Evolutionary conservation across 78 protist genomes (phyloP).

Genomic region (Trichosphaerium sp.): DNA sequence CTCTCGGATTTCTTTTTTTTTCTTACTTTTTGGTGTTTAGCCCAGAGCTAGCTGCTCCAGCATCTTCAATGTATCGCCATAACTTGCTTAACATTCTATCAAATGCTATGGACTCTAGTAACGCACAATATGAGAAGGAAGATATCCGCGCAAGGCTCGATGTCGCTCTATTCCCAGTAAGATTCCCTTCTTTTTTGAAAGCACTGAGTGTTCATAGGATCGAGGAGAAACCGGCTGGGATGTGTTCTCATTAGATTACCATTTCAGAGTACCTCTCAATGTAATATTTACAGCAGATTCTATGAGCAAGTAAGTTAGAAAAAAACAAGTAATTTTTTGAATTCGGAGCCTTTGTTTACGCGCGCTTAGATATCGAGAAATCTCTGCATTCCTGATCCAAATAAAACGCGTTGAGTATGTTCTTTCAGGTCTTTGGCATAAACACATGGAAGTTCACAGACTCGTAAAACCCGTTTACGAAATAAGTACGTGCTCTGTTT

Average conservation of each 20-base stretch:
- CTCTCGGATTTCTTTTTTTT: neutral
- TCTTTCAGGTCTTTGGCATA: conserved; percentile 19
- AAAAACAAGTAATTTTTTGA: too few relatives aligned
- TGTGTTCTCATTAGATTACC: conserved; percentile 55
- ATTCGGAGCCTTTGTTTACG: neutral
- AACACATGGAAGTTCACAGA: neutral
- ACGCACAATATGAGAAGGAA: conserved; percentile 14
- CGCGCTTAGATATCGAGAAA: conserved; percentile 9
- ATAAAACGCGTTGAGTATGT: conserved; percentile 48
- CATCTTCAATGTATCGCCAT: conserved; percentile 17
- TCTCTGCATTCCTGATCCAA: conserved; percentile 41
- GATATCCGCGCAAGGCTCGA: conserved; percentile 36
- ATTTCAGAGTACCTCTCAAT: conserved; percentile 32
- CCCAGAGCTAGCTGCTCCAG: conserved; percentile 28
- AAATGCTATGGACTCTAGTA: conserved; percentile 28
- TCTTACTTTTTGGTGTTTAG: neutral
- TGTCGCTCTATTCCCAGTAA: conserved; percentile 21
- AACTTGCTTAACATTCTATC: conserved; percentile 29
- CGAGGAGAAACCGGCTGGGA: conserved; percentile 55
- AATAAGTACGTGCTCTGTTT: too few relatives aligned
- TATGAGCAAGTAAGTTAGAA: too few relatives aligned
- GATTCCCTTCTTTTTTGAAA: neutral
- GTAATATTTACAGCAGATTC: conserved; percentile 10
- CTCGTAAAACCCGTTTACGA: too few relatives aligned
- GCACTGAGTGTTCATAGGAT: neutral